Percentiles rank a stretch among this genome's conserved stretches.
Conservation (phyloP, 2,329 filamentous ascomycete species). For the Rhynchosporium secalis region DNA sequence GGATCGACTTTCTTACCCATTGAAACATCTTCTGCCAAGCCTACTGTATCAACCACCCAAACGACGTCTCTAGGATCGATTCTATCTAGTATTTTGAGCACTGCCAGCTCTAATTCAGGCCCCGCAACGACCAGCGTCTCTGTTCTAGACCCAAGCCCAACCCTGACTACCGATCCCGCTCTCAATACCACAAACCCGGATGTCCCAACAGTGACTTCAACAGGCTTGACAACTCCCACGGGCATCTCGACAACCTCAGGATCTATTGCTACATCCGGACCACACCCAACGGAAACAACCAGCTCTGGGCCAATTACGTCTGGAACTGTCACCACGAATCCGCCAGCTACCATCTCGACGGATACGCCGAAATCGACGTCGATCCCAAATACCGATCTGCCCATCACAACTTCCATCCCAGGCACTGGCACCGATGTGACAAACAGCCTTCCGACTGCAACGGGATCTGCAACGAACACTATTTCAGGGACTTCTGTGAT, state of each 20-base stretch:
- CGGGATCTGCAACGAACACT: not conserved
- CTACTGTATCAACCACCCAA: conserved; percentile 8
- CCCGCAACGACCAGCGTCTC: not conserved
- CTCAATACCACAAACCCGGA: not conserved
- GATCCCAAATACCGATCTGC: not conserved
- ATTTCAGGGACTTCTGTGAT: not conserved
- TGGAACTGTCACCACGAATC: not conserved
- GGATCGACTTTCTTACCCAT: conserved; percentile 18
- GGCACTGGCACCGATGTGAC: conserved; percentile 12
- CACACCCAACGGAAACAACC: not conserved
- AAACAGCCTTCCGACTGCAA: conserved; percentile 7
- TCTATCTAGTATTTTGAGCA: conserved; percentile 22
- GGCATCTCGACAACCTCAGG: not conserved
- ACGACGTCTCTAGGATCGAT: conserved; percentile 17
- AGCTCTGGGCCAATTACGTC: not conserved
- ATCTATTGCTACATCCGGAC: not conserved
- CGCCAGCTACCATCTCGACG: conserved; percentile 3
- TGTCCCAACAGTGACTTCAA: not conserved
- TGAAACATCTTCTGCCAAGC: conserved; percentile 7
- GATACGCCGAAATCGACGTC: conserved; percentile 1
- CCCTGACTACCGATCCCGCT: not conserved
- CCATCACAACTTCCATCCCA: conserved; percentile 6
- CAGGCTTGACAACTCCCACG: conserved; percentile 6
- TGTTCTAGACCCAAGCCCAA: conserved; percentile 1
- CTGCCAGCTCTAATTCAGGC: not conserved